Evolutionary conservation across 352 stramenopile species (phyloP).

Genomic region (Globisporangium lucens): DNA sequence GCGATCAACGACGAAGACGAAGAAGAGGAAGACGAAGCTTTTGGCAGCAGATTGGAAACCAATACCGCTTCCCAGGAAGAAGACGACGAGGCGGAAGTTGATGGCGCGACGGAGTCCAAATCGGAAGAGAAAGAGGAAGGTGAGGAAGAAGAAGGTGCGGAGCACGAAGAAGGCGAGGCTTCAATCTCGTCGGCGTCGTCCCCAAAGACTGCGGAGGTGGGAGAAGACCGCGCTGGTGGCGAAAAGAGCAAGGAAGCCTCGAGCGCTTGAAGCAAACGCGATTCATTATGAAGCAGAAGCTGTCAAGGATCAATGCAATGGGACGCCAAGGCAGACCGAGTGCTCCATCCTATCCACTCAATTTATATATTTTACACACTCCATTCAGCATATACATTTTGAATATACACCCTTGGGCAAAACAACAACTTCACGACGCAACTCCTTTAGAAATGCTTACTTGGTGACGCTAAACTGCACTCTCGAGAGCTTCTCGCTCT

Average conservation of each 20-base stretch:
- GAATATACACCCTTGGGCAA: not conserved
- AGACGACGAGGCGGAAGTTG: conserved; percentile 11
- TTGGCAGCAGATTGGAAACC: conserved; percentile 13
- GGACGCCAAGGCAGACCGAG: no score
- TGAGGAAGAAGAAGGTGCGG: conserved; percentile 4
- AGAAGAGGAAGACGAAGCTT: conserved; percentile 22
- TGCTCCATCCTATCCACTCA: not conserved
- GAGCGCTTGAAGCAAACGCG: not conserved
- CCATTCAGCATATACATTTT: not conserved
- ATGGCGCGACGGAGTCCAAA: not conserved
- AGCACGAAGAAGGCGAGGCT: not conserved
- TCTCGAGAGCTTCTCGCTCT: conserved; percentile 29
- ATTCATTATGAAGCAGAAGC: not conserved
- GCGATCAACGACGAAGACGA: conserved; percentile 16
- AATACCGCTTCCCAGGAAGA: conserved; percentile 8
- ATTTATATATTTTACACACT: conserved; percentile 12
- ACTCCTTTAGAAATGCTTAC: not conserved
- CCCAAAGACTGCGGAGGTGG: not conserved
- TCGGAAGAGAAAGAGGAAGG: conserved; percentile 25
- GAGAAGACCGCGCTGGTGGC: not conserved
- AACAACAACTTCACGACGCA: not conserved
- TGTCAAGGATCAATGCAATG: not conserved
- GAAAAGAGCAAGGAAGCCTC: not conserved
- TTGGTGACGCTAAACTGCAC: conserved; percentile 22
- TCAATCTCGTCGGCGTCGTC: not conserved